A percentile compares a stretch with the other conserved stretches of the same genome.
Evolutionary conservation across 805 yeast species (phyloP).

Genomic region (Candida khao-thaluensis): DNA sequence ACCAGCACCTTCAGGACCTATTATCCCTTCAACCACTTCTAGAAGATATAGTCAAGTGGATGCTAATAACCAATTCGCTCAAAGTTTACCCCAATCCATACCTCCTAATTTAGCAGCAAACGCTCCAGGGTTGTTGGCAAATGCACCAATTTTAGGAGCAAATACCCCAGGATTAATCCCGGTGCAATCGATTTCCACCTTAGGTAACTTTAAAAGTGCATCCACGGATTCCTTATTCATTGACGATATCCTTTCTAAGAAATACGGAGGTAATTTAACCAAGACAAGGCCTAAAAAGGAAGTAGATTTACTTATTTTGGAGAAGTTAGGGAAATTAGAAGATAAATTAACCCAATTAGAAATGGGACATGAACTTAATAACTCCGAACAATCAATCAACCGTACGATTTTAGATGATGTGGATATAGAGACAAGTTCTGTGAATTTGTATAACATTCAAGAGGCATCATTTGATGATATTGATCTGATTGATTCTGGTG

Average conservation of each 20-base stretch:
- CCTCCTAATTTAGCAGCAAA: not conserved
- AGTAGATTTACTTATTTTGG: conserved; percentile 17
- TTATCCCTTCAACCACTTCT: conserved; percentile 12
- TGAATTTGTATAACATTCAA: conserved; percentile 21
- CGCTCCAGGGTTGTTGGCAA: conserved; percentile 15
- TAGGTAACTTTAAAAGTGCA: conserved; percentile 36
- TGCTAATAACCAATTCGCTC: conserved; percentile 15
- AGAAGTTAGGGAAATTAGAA: conserved; percentile 20
- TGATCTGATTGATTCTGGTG: conserved; percentile 22
- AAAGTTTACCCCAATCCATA: not conserved
- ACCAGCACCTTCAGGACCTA: conserved; percentile 7
- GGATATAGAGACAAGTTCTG: conserved; percentile 12
- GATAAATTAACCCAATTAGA: conserved; percentile 10
- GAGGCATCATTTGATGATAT: conserved; percentile 24
- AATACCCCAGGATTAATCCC: conserved; percentile 20
- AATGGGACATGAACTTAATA: not conserved
- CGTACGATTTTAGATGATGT: conserved; percentile 11
- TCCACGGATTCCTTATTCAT: conserved; percentile 39
- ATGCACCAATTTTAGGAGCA: conserved; percentile 1
- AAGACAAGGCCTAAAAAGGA: conserved; percentile 13
- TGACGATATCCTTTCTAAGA: conserved; percentile 31
- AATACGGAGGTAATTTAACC: conserved; percentile 21
- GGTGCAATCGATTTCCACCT: conserved; percentile 32
- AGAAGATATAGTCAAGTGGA: conserved; percentile 19
- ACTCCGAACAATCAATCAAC: conserved; percentile 10